Percentiles rank a stretch among this genome's conserved stretches.
Conservation (phyloP, 2,329 filamentous ascomycete species). For the Diaporthe citri region DNA sequence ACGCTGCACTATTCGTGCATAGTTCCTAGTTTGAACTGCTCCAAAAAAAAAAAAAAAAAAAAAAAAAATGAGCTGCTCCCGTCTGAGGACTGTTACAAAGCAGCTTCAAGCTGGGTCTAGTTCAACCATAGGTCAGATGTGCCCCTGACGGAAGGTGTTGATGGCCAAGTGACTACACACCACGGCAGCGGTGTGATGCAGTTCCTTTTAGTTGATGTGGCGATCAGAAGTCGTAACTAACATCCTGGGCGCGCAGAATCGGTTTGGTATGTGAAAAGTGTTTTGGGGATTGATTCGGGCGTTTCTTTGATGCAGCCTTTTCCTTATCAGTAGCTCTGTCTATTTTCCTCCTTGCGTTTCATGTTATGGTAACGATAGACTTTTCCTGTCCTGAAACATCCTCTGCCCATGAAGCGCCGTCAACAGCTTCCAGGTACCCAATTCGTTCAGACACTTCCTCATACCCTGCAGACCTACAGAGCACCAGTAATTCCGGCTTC, state of each 20-base stretch:
- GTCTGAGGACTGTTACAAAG: no score
- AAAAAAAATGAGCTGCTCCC: no score
- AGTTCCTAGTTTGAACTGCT: no score
- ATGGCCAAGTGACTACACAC: no score
- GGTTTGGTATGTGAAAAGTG: no score
- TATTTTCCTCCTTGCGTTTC: background rate
- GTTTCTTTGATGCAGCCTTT: fast-evolving
- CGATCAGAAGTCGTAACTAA: background rate
- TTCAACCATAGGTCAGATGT: no score
- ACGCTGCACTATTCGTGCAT: no score
- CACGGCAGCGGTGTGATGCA: background rate
- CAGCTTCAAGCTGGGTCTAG: no score
- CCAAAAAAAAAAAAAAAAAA: no score
- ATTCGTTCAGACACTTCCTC: background rate
- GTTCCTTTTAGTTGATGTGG: background rate
- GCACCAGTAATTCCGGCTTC: background rate
- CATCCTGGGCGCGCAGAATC: no score
- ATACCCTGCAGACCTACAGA: background rate
- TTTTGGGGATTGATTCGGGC: no score
- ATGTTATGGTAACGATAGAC: background rate
- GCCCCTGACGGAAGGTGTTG: no score
- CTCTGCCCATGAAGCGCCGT: background rate
- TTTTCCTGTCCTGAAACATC: background rate
- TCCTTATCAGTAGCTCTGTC: background rate
- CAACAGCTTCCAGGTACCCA: fast-evolving